Conservation (phyloP, 768 basidiomycete species). For the Amanita subjunquillea region DNA sequence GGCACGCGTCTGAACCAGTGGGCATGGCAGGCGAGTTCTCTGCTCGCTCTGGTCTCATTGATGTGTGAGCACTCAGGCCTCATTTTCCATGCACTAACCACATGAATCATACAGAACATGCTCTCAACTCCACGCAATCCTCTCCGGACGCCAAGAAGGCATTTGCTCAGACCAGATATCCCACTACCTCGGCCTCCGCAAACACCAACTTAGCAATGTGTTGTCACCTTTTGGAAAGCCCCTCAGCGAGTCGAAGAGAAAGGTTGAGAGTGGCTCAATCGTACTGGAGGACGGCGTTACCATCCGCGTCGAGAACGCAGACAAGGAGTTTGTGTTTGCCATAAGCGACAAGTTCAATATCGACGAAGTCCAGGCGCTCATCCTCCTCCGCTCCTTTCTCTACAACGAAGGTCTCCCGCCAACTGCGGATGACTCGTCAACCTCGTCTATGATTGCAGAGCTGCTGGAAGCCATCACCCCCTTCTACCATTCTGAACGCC, state of each 20-base stretch:
- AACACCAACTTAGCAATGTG: slow-evolving; percentile 44
- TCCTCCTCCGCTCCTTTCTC: slow-evolving; percentile 67
- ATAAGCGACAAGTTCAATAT: slow-evolving; percentile 67
- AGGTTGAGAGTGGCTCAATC: slow-evolving; percentile 57
- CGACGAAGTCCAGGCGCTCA: slow-evolving; percentile 71
- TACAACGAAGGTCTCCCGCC: slow-evolving; percentile 67
- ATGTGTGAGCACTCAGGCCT: slow-evolving; percentile 39
- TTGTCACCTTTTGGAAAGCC: slow-evolving; percentile 62
- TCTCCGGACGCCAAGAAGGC: slow-evolving; percentile 52
- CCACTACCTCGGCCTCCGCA: slow-evolving; percentile 48
- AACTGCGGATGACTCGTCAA: slow-evolving; percentile 30
- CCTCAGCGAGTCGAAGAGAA: slow-evolving; percentile 53
- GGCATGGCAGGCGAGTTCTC: slow-evolving; percentile 39
- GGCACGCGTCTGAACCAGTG: neutral
- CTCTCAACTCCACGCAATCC: slow-evolving; percentile 40
- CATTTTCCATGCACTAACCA: neutral
- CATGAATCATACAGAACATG: slow-evolving; percentile 36
- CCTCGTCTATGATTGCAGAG: slow-evolving; percentile 37
- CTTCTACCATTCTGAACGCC: slow-evolving; percentile 76
- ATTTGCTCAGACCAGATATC: slow-evolving; percentile 47
- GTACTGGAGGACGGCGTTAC: slow-evolving; percentile 56
- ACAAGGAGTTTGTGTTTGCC: slow-evolving; percentile 60
- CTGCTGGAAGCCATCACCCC: slow-evolving; percentile 64
- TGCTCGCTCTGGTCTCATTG: slow-evolving; percentile 61
- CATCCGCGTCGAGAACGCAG: slow-evolving; percentile 53